Evolutionary conservation across 2,329 filamentous ascomycete species (phyloP), one percentile per base, ranked within the genome.

Genomic region (Hymenotorrendiella dingleyae): DNA sequence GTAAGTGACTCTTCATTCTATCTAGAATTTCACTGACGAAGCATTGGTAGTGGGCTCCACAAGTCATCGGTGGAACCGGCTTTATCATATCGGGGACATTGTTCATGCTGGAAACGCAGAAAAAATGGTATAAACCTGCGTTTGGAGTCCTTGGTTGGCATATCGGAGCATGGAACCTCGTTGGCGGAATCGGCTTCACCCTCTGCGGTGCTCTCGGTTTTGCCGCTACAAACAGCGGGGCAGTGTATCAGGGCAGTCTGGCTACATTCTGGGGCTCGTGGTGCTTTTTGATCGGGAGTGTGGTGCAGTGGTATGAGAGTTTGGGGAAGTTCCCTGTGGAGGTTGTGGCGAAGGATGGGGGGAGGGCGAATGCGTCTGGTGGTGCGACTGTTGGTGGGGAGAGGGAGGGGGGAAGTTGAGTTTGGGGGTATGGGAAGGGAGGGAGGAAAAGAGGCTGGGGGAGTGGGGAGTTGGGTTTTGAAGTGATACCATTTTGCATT

Each of bases 51-150:
- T 84, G 79, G 76, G 64, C 72, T 1, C 74, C 76, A 0, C 74
- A 84, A 54, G 73, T 84, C 6, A 62, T 84, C 2, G 80, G 81
- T 4, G 80, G 80, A 1, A 57, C 58, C 0, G 76, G 79, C 4
- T 84, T 85, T 60, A 72, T 83, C 46, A 54, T 80, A 19, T 81
- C 68, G 6, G 67, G 72, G 17, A 54, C 65, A 3, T 61, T 84
- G 2, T 84, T 82, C 60, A 82, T 82, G 71, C 54, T 84, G 6
- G 81, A 85, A 59, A 82, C 78, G 3, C 80, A 84, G 60, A 57
- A 67, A 29, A 71, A 67, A 34, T 85, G 81, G 80, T 84, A 75
- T 52, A 62, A 66, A 10, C 80, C 81, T 0, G 75, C 77, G 0
- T 67, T 66, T 3, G 56, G 60, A 3, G 65, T 77, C 0, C 66